These are phyloP conservation scores for Dissophora ornata DNA, from an alignment of 192 early-diverging fungal species.

Conservation along the genomic window DNA sequence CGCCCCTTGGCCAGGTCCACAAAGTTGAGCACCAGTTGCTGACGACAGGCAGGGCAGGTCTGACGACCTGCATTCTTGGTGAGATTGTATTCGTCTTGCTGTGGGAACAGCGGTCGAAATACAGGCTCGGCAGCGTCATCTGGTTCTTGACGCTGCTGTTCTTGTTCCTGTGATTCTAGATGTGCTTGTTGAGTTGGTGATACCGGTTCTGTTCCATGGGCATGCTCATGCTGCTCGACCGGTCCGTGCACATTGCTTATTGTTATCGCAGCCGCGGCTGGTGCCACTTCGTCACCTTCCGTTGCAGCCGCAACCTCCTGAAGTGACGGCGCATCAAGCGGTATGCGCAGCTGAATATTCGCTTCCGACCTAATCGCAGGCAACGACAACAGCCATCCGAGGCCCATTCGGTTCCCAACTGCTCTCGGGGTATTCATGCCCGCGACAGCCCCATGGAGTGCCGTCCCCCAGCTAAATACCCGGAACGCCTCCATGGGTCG, in stretches of 20 bases:
- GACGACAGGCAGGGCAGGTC: conserved; percentile 49
- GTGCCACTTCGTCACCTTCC: no score
- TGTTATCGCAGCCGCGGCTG: no score
- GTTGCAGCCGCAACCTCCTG: no score
- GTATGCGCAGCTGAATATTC: conserved; percentile 13
- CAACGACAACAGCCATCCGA: conserved; percentile 34
- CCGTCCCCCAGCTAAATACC: conserved; percentile 41
- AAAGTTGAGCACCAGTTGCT: conserved; percentile 46
- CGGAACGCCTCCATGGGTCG: conserved; percentile 50
- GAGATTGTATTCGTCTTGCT: conserved; percentile 20
- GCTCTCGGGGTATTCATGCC: conserved; percentile 15
- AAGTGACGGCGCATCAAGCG: conserved; percentile 4
- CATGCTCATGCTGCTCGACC: neutral
- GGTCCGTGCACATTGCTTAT: neutral
- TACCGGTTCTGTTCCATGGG: neutral
- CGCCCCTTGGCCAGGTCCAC: conserved; percentile 44
- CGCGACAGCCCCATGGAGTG: conserved; percentile 41
- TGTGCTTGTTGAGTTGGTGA: conserved; percentile 2
- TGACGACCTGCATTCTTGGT: conserved; percentile 33
- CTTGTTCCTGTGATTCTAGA: no score
- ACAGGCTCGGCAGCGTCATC: conserved; percentile 34
- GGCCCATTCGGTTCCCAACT: conserved; percentile 26
- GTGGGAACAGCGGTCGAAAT: conserved; percentile 35
- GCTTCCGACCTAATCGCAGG: neutral
- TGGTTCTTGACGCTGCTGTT: neutral